These are phyloP conservation scores for Halophytophthora batemanensis DNA, from an alignment of 352 stramenopile species.

Conservation along the genomic window DNA sequence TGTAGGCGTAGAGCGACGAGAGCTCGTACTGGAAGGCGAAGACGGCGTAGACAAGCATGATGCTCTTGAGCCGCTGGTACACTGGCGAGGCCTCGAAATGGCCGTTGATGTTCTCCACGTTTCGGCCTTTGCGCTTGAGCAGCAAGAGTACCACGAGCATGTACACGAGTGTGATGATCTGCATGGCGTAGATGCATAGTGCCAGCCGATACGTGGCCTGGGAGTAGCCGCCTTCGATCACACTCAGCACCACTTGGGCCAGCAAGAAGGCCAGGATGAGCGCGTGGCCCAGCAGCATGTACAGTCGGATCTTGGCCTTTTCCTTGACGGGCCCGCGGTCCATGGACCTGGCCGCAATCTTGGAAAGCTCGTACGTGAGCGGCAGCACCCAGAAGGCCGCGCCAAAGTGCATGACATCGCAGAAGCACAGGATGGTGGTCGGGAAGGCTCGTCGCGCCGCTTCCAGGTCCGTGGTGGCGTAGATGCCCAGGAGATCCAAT, in stretches of 20 bases:
- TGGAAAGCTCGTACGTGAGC: slow-evolving; percentile 55
- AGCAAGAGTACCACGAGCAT: slow-evolving; percentile 35
- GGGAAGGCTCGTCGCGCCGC: slow-evolving; percentile 23
- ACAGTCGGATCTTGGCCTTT: slow-evolving; percentile 35
- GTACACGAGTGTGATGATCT: slow-evolving; percentile 44
- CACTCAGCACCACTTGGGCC: slow-evolving; percentile 20
- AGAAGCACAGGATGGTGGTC: slow-evolving; percentile 35
- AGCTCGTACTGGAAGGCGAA: slow-evolving; percentile 54
- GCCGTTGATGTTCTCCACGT: slow-evolving; percentile 56
- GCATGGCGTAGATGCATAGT: slow-evolving; percentile 43
- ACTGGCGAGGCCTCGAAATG: slow-evolving; percentile 50
- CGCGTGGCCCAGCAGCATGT: slow-evolving; percentile 27
- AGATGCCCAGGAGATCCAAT: slow-evolving; percentile 50
- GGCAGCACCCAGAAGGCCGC: slow-evolving; percentile 49
- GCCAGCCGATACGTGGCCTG: slow-evolving; percentile 29
- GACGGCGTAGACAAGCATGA: slow-evolving; percentile 46
- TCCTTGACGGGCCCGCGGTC: slow-evolving; percentile 49
- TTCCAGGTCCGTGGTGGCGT: slow-evolving; percentile 32
- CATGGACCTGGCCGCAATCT: slow-evolving; percentile 60
- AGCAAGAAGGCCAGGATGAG: slow-evolving; percentile 29
- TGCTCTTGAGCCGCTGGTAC: slow-evolving; percentile 52
- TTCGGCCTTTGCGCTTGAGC: slow-evolving; percentile 40
- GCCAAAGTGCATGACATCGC: slow-evolving; percentile 49
- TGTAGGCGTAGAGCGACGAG: slow-evolving; percentile 43
- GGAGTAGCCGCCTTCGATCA: slow-evolving; percentile 35